Base-by-base conservation (phyloP, 768 basidiomycete species). In the Tylopilus vinaceipallidus region DNA sequence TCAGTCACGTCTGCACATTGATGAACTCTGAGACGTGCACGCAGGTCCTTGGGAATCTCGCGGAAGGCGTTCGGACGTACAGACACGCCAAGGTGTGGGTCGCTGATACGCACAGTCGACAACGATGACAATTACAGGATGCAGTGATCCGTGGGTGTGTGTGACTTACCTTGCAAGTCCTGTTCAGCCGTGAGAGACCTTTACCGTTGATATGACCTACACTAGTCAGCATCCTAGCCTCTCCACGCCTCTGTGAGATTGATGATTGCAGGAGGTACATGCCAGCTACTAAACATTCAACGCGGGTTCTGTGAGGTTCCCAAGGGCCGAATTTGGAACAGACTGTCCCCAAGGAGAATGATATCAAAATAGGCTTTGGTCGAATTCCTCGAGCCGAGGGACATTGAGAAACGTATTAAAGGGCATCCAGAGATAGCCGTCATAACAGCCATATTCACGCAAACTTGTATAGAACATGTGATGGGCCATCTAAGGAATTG, bases 351-450 rank as follows among this genome's bases (percentile, higher is more conserved):
- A 75, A 3, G 76, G 76, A 4, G 74, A 78, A 53, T 79, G 75
- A 52, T 77, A 79, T 75, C 78, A 80, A 53, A 77, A 74, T 14
- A 62, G 56, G 38, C 62, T 63, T 54, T 76, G 76, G 54, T 76
- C 58, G 50, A 79, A 79, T 46, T 69, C 67, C 45, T 75, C 66
- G 8, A 77, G 64, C 26, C 77, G 75, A 12, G 77, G 76, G 35
- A 79, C 58, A 48, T 79, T 79, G 42, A 79, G 65, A 17, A 79
- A 59, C 7, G 77, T 74, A 52, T 79, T 75, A 49, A 79, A 78
- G 14, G 78, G 77, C 33, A 72, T 76, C 77, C 77, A 78, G 14
- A 79, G 70, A 56, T 78, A 78, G 6, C 77, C 77, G 26, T 74
- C 65, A 55, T 79, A 79, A 55, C 77, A 79, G 12, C 57, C 64